These are phyloP conservation scores for Orbilia ellipsospora DNA, from an alignment of 2,329 filamentous ascomycete species.

Conservation along the genomic window DNA sequence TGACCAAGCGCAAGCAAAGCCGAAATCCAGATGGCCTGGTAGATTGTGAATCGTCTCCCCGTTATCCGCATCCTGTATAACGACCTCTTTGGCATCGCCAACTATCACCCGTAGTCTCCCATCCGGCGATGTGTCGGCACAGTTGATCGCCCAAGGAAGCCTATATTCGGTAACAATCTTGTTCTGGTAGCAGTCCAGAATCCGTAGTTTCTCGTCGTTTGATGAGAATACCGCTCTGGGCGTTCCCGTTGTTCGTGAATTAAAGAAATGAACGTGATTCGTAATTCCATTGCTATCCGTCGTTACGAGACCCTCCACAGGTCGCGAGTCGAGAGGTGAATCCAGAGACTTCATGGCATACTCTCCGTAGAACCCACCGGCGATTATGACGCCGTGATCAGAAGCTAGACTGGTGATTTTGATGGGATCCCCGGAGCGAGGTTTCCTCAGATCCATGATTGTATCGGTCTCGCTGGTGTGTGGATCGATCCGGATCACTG, in stretches of 20 bases:
- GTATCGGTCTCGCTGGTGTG: slow-evolving; percentile 63
- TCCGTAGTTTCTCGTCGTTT: slow-evolving; percentile 71
- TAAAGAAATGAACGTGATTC: slow-evolving; percentile 73
- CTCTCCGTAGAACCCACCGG: slow-evolving; percentile 63
- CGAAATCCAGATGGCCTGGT: slow-evolving; percentile 74
- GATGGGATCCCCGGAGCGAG: slow-evolving; percentile 54
- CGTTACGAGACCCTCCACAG: slow-evolving; percentile 63
- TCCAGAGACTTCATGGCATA: slow-evolving; percentile 62
- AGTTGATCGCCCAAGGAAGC: slow-evolving; percentile 76
- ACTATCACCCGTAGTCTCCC: slow-evolving; percentile 77
- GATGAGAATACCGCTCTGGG: slow-evolving; percentile 72
- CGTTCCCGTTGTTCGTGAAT: slow-evolving; percentile 66
- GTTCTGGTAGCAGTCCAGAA: slow-evolving; percentile 71
- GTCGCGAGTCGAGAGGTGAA: slow-evolving; percentile 59
- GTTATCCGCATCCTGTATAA: slow-evolving; percentile 76
- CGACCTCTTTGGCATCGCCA: slow-evolving; percentile 73
- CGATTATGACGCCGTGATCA: slow-evolving; percentile 61
- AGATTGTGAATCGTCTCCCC: slow-evolving; percentile 70
- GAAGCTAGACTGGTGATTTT: slow-evolving; percentile 61
- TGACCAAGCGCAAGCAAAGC: slow-evolving; percentile 83
- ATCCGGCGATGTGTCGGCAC: slow-evolving; percentile 77
- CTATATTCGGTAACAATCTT: slow-evolving; percentile 68
- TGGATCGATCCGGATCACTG: slow-evolving; percentile 69
- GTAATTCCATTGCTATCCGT: slow-evolving; percentile 71
- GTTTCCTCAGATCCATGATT: slow-evolving; percentile 57